A percentile compares a stretch with the other conserved stretches of the same genome.
These are phyloP conservation scores for Chlorella sp. DNA, from an alignment of 139 green algal genomes.

Conservation along the genomic window DNA sequence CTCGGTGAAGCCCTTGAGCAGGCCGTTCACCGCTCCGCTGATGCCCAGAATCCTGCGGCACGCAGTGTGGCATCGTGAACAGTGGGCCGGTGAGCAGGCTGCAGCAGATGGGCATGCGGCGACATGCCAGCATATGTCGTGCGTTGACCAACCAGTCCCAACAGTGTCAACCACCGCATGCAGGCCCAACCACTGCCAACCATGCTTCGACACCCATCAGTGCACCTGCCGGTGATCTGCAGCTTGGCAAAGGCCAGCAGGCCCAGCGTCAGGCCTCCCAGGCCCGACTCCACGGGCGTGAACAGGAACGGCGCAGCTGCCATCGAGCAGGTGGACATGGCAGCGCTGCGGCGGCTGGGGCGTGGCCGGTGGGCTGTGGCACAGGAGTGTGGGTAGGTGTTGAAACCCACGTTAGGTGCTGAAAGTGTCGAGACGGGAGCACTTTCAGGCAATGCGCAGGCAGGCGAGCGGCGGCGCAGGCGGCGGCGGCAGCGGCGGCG, in stretches of 20 bases:
- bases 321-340: not conserved
- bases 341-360: not conserved
- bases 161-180: too few relatives aligned
- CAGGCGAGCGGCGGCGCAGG: not conserved
- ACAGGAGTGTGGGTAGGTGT: not conserved
- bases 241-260: conserved; percentile 23
- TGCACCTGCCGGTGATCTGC: conserved; percentile 14
- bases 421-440: not conserved
- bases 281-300: conserved; percentile 1
- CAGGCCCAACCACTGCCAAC: too few relatives aligned
- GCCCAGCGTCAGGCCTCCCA: conserved; percentile 24
- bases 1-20: conserved; percentile 19
- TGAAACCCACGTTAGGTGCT: too few relatives aligned
- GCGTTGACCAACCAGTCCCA: too few relatives aligned
- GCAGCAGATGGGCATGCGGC: too few relatives aligned
- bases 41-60: conserved; percentile 44
- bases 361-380: not conserved
- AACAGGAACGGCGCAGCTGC: not conserved
- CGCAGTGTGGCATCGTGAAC: too few relatives aligned
- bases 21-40: conserved; percentile 25
- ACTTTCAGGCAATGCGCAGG: not conserved
- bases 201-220: too few relatives aligned
- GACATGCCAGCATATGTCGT: too few relatives aligned
- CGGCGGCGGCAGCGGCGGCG: not conserved
- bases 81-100: too few relatives aligned